Conservation (phyloP, 306 rosid genomes). For the Arachis hypogaea region DNA sequence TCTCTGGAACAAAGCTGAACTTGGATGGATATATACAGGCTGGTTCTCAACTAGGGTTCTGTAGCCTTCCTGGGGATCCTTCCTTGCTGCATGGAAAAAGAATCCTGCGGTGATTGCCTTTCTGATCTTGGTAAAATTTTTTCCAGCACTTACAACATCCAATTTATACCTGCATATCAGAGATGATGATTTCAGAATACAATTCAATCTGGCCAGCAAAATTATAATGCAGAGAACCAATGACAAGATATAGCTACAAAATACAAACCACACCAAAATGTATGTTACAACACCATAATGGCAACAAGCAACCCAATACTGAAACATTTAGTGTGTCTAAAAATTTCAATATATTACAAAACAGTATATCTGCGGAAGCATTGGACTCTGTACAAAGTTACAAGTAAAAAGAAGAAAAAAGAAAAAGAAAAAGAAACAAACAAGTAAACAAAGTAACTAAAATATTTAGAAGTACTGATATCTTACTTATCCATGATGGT, state of each 20-base stretch:
- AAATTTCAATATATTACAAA: not conserved
- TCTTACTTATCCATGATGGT: slow-evolving; percentile 84
- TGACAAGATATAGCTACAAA: slow-evolving; percentile 20
- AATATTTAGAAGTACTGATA: slow-evolving; percentile 21
- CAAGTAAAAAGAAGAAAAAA: too few relatives aligned
- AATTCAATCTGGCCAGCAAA: slow-evolving; percentile 19
- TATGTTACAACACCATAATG: not conserved
- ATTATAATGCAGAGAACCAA: slow-evolving; percentile 4
- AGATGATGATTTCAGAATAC: slow-evolving; percentile 31
- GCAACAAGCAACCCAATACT: slow-evolving; percentile 18
- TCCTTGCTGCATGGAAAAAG: slow-evolving; percentile 80
- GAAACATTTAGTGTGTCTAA: not conserved
- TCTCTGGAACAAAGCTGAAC: slow-evolving; percentile 81
- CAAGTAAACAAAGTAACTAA: not conserved
- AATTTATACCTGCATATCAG: slow-evolving; percentile 68
- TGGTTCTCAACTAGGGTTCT: slow-evolving; percentile 88
- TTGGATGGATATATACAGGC: slow-evolving; percentile 81
- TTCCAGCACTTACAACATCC: slow-evolving; percentile 84
- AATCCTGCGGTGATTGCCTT: slow-evolving; percentile 89
- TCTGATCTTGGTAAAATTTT: slow-evolving; percentile 73
- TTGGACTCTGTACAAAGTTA: not conserved
- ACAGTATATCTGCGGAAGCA: not conserved
- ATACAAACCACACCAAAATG: slow-evolving; percentile 9
- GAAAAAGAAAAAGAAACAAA: not conserved
- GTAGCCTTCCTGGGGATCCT: slow-evolving; percentile 91